Percentiles rank a stretch among this genome's conserved stretches.
phyloP scores from a whole-genome alignment of 2,329 filamentous ascomycete species.

The Tympanopsis confertula region DNA sequence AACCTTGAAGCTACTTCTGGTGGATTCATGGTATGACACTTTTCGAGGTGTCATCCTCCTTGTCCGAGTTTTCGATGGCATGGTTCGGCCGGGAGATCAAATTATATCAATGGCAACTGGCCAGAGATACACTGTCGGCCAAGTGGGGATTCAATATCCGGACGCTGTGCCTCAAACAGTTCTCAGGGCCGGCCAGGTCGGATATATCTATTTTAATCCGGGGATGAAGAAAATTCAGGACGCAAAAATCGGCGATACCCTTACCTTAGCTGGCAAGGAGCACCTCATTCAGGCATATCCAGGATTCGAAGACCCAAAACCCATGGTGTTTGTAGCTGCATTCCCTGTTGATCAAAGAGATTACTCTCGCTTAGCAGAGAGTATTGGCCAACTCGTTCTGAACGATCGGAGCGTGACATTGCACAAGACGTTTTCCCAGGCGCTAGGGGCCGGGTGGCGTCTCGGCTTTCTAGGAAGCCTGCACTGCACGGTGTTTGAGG shows the following conservation, averaged over 20 bases:
- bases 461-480: slow-evolving; percentile 91
- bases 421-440: slow-evolving; percentile 88
- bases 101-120: slow-evolving; percentile 82
- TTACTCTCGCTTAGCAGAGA: slow-evolving; percentile 79
- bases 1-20: slow-evolving; percentile 72
- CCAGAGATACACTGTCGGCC: slow-evolving; percentile 82
- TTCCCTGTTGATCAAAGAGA: slow-evolving; percentile 88
- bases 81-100: slow-evolving; percentile 69
- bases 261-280: slow-evolving; percentile 70
- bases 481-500: slow-evolving; percentile 98
- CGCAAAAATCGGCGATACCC: slow-evolving; percentile 91
- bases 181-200: slow-evolving; percentile 83
- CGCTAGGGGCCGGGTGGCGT: slow-evolving; percentile 85
- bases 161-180: slow-evolving; percentile 69
- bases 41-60: slow-evolving; percentile 89
- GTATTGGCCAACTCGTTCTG: slow-evolving; percentile 82
- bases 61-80: slow-evolving; percentile 82
- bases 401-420: slow-evolving; percentile 93
- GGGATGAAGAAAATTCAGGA: slow-evolving; percentile 97
- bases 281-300: slow-evolving; percentile 68
- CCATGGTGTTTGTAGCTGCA: slow-evolving; percentile 97
- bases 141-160: slow-evolving; percentile 94
- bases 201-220: slow-evolving; percentile 93
- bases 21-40: slow-evolving; percentile 97
- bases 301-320: slow-evolving; percentile 92